These are phyloP conservation scores for Spathaspora sp. DNA, from an alignment of 1,139 yeast genomes.

Conservation along the genomic window DNA sequence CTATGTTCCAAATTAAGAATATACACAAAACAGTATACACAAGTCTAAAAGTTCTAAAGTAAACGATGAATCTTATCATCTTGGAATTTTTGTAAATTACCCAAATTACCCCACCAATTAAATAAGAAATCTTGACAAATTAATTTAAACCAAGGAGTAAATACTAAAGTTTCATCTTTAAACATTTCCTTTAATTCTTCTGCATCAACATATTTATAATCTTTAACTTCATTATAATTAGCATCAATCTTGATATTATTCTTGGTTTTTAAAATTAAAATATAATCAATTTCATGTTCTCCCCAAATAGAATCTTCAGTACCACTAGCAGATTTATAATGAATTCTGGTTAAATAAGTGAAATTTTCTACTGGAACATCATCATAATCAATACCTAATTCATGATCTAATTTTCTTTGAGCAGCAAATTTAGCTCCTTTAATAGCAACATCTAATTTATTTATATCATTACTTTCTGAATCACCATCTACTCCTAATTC, in stretches of 20 bases:
- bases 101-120: slow-evolving; percentile 89
- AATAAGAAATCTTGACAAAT: slow-evolving; percentile 89
- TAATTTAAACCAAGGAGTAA: slow-evolving; percentile 98
- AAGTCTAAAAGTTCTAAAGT: slow-evolving; percentile 11
- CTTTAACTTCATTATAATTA: slow-evolving; percentile 83
- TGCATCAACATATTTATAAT: slow-evolving; percentile 69
- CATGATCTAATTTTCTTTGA: slow-evolving; percentile 87
- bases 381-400: slow-evolving; percentile 72
- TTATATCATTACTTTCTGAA: slow-evolving; percentile 36
- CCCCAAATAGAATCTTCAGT: slow-evolving; percentile 82
- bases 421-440: slow-evolving; percentile 87
- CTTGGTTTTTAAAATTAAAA: slow-evolving; percentile 69
- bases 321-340: slow-evolving; percentile 82
- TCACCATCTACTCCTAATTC: slow-evolving; percentile 61
- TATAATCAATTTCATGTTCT: slow-evolving; percentile 96
- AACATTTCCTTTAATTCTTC: slow-evolving; percentile 75
- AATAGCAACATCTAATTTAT: slow-evolving; percentile 50
- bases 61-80: slow-evolving; percentile 48
- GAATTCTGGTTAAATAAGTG: slow-evolving; percentile 87
- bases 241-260: slow-evolving; percentile 52
- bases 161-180: slow-evolving; percentile 56
- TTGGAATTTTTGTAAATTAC: slow-evolving; percentile 48
- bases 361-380: slow-evolving; percentile 69
- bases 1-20: neutral
- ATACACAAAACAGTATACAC: neutral